These are phyloP conservation scores for Pinus tabuliformis DNA, from an alignment of 75 land plant genomes.

Conservation along the genomic window DNA sequence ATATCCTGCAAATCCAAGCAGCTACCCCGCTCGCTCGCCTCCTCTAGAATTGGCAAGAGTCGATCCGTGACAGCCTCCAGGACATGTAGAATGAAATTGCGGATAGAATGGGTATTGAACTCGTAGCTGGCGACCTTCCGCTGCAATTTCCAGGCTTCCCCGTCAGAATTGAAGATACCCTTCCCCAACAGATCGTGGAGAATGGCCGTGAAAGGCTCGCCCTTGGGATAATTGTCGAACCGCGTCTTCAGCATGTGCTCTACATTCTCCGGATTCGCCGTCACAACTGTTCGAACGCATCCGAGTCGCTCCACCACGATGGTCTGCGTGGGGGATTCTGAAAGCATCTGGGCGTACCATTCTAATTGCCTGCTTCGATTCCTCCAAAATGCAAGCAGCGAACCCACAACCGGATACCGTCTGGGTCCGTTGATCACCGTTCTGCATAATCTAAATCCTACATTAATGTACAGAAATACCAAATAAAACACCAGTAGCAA, in stretches of 20 bases:
- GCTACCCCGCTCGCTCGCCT: background rate
- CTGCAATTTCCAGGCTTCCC: constrained; percentile 47
- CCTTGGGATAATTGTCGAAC: constrained; percentile 62
- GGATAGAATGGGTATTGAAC: background rate
- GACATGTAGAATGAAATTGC: background rate
- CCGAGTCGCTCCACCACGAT: constrained; percentile 40
- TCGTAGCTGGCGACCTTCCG: constrained; percentile 48
- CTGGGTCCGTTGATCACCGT: background rate
- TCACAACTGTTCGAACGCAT: constrained; percentile 16
- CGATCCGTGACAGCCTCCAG: constrained; percentile 7
- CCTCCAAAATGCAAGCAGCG: constrained; percentile 16
- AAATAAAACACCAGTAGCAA: too few species aligned
- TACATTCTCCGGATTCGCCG: constrained; percentile 46
- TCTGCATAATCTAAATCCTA: too few species aligned
- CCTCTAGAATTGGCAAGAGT: constrained; percentile 4
- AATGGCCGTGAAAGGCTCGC: constrained; percentile 31
- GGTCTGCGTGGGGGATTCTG: constrained; percentile 39
- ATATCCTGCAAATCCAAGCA: constrained; percentile 37
- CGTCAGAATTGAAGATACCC: constrained; percentile 68
- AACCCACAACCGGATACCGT: constrained; percentile 35
- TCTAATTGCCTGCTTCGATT: constrained; percentile 49
- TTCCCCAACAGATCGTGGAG: constrained; percentile 52
- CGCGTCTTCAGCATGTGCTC: constrained; percentile 49
- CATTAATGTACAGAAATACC: too few species aligned
- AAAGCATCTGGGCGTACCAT: constrained; percentile 53